Evolutionary conservation across 305 asterid species (phyloP), one percentile per base, ranked within the genome.

Genomic region (Plantago rigida): DNA sequence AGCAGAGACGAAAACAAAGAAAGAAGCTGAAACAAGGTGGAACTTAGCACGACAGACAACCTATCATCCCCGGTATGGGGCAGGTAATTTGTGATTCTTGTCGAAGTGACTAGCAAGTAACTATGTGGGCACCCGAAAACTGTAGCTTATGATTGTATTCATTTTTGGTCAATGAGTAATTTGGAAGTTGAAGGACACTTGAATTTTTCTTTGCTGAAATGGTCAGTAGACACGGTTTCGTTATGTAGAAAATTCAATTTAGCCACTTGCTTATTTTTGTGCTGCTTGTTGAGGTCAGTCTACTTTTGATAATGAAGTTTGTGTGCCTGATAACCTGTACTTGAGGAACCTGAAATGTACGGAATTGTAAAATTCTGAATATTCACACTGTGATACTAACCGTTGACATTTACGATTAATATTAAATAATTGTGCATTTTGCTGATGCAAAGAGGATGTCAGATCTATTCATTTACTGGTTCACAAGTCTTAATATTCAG

Each of bases 1-100:
- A 92, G 69, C 95, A 89, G 72, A 78, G 86, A 53, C 71, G 97
- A 51, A 89, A 89, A 72, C 78, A 84, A 63, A 80, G 81, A 73
- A 92, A 86, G 59, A 75, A 70, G 69, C 71, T 76, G 51, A 63
- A 80, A 73, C 69, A 57, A 26, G 59, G 71, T 10, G 81, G 81
- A 41, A 76, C 14, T 69, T 73, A 82, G 81, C 45, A 60, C 24
- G 26, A 36, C 15, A 49, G 11, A 45, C 1, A 3, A 46, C 24
- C 26, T 29, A 9, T 19, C 5, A 14, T 44, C 48, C 51, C 39
- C 26, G 9, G 36, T 8, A 6, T 9, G 24, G 59, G 13, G n/a
- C 47, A 45, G 41, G 26, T 46, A 47, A 50, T 62, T 19, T 39
- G 14, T 19, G 50, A 12, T 59, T 9, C 53, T 5, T 11, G 34